Evolutionary conservation across 1,139 yeast species (phyloP), one percentile per base, ranked within the genome.

Genomic region (Blastobotrys illinoisensis): DNA sequence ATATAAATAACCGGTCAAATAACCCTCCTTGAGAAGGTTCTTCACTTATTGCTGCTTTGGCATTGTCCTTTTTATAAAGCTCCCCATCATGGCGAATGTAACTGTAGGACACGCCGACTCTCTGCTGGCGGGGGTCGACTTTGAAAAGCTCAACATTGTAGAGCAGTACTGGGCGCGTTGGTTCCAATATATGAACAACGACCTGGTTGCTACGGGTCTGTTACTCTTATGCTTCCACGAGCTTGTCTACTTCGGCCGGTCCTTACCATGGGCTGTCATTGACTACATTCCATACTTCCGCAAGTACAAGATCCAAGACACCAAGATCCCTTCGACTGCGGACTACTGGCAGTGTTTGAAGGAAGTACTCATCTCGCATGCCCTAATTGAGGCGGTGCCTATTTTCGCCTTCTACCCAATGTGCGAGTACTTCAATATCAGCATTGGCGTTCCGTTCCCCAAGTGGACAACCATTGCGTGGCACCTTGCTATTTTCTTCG

Each of bases 391-490:
- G 73, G 96, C 96, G 9, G 78, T 93, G 58, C 98, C 97, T 54
- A 91, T 91, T 64, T 91, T 97, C 96, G 85, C 88, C 52, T 91
- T 91, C 81, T 97, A 91, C 71, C 96, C 97, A 56, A 74, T 91
- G 66, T 88, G 97, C 74, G 80, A 84, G 58, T 76, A 77, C 63
- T 79, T 90, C 63, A 93, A 93, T 58, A 86, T 91, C 62, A 73
- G 83, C 9, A 80, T 82, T 63, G 78, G 79, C 49, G 91, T 97
- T 95, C 85, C 89, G 52, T 91, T 91, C 81, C 97, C 93, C 71
- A 95, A 96, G 54, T 74, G 90, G 68, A 73, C 72, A 54, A 79
- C 79, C 32, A 82, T 88, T 75, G 70, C 74, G 26, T 64, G 74
- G 50, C 98, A 91, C 70, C 79, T 90, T 55, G 76, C 80, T 3